phyloP scores from a whole-genome alignment of 306 rosid species.

The Chamaecrista fasciculata region DNA sequence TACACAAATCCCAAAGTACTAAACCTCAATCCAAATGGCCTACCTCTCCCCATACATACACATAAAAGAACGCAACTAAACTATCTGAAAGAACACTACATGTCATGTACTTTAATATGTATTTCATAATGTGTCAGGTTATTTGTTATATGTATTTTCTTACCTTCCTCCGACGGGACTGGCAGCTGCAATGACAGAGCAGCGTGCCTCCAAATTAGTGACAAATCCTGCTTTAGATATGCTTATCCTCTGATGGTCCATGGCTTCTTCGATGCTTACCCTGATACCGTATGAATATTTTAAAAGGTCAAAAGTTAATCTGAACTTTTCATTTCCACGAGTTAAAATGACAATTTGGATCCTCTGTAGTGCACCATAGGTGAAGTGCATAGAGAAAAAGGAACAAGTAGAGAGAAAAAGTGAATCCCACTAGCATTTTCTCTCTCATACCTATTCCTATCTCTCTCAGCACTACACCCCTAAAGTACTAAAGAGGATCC shows the following conservation, averaged over 20 bases:
- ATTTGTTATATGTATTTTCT: constrained; percentile 15
- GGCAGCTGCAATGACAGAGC: constrained; percentile 99
- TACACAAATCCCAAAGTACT: too few relatives aligned
- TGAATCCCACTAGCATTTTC: too few relatives aligned
- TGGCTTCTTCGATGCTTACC: constrained; percentile 99
- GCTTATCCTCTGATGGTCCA: constrained; percentile 99
- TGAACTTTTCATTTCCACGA: neutral
- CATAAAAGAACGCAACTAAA: constrained; percentile 6
- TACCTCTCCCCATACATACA: too few relatives aligned
- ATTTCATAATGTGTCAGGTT: too few relatives aligned
- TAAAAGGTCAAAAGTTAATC: constrained; percentile 7
- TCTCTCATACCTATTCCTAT: too few relatives aligned
- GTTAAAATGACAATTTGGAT: too few relatives aligned
- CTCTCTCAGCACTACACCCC: too few relatives aligned
- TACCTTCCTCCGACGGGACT: constrained; percentile 98
- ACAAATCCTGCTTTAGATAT: constrained; percentile 98
- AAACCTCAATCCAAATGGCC: too few relatives aligned
- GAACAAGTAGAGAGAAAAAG: too few relatives aligned
- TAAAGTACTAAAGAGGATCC: too few relatives aligned
- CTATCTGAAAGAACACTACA: neutral
- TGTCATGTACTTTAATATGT: neutral
- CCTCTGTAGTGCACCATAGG: too few relatives aligned
- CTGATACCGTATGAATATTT: constrained; percentile 40
- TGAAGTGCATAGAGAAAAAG: too few relatives aligned
- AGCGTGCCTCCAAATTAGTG: constrained; percentile 97